These are phyloP conservation scores for Euphorbia peplus DNA, from an alignment of 345 rosid species.

Conservation along the genomic window DNA sequence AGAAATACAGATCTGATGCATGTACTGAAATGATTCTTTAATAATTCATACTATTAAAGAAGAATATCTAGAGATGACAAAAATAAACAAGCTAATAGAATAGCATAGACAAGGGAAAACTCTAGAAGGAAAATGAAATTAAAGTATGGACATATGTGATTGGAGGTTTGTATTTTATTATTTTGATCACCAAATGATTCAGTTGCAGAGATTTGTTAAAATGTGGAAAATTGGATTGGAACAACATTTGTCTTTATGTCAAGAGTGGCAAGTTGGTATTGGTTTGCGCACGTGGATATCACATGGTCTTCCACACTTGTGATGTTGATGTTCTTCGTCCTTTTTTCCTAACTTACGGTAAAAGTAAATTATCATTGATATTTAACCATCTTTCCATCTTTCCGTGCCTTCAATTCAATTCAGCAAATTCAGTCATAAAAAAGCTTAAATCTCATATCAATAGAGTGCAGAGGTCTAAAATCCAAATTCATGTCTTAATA, in stretches of 20 bases:
- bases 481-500: too few species aligned
- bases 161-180: not conserved
- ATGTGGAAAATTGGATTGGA: not conserved
- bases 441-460: too few species aligned
- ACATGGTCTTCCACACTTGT: constrained; percentile 2
- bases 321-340: too few species aligned
- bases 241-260: constrained; percentile 12
- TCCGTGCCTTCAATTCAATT: too few species aligned
- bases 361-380: too few species aligned
- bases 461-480: too few species aligned
- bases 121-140: not conserved
- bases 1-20: constrained; percentile 24
- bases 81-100: not conserved
- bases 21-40: constrained; percentile 24
- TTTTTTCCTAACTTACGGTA: too few species aligned
- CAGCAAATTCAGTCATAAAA: too few species aligned
- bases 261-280: too few species aligned
- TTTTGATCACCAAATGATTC: not conserved
- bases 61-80: constrained; percentile 17
- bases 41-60: constrained; percentile 22
- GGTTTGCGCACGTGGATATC: constrained; percentile 7
- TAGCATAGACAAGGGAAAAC: not conserved
- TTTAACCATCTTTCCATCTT: too few species aligned
- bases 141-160: not conserved
- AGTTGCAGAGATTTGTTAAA: not conserved